Percentiles rank a stretch among this genome's conserved stretches.
These are phyloP conservation scores for Deuterostichococcus epilithicus DNA, from an alignment of 139 green algal species.

Conservation along the genomic window DNA sequence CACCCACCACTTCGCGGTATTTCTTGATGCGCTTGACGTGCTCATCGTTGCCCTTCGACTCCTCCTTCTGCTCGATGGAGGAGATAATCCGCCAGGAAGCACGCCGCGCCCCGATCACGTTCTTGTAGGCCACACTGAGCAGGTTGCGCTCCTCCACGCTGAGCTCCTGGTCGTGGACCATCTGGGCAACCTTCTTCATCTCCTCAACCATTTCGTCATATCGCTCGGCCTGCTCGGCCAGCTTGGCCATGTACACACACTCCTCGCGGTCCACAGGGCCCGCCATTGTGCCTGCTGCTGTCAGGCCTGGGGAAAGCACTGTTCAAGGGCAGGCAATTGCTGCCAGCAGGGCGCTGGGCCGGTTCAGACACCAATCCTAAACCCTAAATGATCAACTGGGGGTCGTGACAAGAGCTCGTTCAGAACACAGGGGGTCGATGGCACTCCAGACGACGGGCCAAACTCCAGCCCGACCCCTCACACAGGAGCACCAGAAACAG, in stretches of 20 bases:
- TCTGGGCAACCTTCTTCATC: conserved; percentile 95
- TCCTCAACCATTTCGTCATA: conserved; percentile 95
- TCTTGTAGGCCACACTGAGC: conserved; percentile 98
- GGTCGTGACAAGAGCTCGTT: too few relatives aligned
- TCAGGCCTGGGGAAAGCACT: too few relatives aligned
- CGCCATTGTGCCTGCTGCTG: too few relatives aligned
- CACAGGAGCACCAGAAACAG: too few relatives aligned
- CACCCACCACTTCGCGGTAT: conserved; percentile 80
- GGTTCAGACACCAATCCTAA: too few relatives aligned
- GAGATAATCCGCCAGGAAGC: conserved; percentile 98
- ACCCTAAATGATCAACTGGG: too few relatives aligned
- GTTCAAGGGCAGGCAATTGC: too few relatives aligned
- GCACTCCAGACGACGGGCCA: too few relatives aligned
- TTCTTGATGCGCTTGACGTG: conserved; percentile 91
- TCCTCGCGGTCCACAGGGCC: conserved; percentile 51
- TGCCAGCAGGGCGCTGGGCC: too few relatives aligned
- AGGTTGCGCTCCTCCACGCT: conserved; percentile 98
- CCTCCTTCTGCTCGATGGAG: conserved; percentile 99
- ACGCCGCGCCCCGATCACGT: conserved; percentile 93
- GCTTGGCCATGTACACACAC: conserved; percentile 87
- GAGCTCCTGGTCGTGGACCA: conserved; percentile 91
- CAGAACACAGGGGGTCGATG: too few relatives aligned
- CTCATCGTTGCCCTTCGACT: conserved; percentile 95
- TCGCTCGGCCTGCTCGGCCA: conserved; percentile 95
- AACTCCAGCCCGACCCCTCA: too few relatives aligned